Percentiles rank a stretch among this genome's conserved stretches.
Evolutionary conservation across 768 basidiomycete genomes (phyloP).

Genomic region (Rhodosporidiobolus odoratus): DNA sequence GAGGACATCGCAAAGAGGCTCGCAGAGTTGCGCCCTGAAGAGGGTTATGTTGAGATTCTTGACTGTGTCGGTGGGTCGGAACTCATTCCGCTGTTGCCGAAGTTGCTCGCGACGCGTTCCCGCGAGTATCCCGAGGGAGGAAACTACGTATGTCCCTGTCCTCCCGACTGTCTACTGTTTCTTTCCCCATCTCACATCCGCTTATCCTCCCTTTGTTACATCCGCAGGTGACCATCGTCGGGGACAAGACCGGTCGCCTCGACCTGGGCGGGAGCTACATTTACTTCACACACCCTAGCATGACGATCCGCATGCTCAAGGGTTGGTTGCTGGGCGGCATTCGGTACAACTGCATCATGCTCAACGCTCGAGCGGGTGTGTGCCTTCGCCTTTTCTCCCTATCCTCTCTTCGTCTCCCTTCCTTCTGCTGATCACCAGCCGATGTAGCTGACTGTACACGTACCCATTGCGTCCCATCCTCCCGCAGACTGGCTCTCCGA

Average conservation of each 20-base stretch:
- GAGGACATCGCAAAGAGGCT: conserved; percentile 22
- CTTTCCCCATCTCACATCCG: neutral
- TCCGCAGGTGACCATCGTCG: conserved; percentile 34
- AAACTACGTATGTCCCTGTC: neutral
- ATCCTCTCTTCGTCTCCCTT: neutral
- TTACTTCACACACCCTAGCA: conserved; percentile 7
- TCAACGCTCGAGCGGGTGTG: neutral
- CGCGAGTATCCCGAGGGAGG: conserved; percentile 3
- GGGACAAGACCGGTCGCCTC: conserved; percentile 34
- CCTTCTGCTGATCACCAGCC: neutral
- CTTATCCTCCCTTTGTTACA: neutral
- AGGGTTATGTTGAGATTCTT: conserved; percentile 29
- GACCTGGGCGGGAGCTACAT: conserved; percentile 22
- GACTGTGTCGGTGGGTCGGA: conserved; percentile 39
- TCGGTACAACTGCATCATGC: conserved; percentile 29
- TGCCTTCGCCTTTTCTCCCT: neutral
- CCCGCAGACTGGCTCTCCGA: conserved; percentile 9
- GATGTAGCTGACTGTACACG: neutral
- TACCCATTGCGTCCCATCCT: neutral
- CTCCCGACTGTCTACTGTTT: too few species aligned
- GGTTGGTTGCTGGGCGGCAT: conserved; percentile 14
- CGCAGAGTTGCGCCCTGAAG: neutral
- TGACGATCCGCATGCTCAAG: conserved; percentile 11
- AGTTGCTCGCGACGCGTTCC: conserved; percentile 4
- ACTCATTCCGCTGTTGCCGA: neutral